A percentile compares a stretch with the other conserved stretches of the same genome.
Conservation (phyloP, 2,329 filamentous ascomycete genomes). For the Penicillium sp. region DNA sequence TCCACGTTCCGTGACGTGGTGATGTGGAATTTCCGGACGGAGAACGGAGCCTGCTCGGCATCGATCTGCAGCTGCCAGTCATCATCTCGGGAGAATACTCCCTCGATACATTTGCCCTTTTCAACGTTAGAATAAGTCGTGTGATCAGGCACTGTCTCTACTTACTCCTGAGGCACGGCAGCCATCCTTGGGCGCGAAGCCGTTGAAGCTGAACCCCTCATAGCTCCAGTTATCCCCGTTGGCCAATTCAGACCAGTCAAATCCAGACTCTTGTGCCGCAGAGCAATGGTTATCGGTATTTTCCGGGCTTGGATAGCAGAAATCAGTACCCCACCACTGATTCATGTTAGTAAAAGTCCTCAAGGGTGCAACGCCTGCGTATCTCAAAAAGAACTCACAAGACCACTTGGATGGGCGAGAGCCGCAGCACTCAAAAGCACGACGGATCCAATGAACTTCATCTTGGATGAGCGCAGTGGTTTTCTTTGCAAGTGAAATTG, state of each 20-base stretch:
- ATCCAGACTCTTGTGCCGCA: conserved; percentile 65
- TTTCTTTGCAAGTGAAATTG: conserved; percentile 2
- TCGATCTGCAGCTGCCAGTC: conserved; percentile 14
- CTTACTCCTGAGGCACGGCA: conserved; percentile 45
- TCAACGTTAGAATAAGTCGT: conserved; percentile 5
- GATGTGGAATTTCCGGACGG: conserved; percentile 71
- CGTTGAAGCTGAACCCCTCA: conserved; percentile 70
- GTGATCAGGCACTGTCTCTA: conserved; percentile 8
- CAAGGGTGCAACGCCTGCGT: neutral
- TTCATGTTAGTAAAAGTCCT: neutral
- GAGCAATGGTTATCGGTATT: conserved; percentile 78
- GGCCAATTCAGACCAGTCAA: conserved; percentile 66
- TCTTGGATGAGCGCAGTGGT: conserved; percentile 7
- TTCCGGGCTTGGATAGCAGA: conserved; percentile 64
- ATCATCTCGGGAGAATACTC: conserved; percentile 58
- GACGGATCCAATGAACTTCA: conserved; percentile 20
- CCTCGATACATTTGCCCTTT: conserved; percentile 62
- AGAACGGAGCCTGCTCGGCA: conserved; percentile 56
- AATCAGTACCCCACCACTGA: conserved; percentile 50
- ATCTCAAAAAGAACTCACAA: conserved; percentile 37
- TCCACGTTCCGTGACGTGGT: conserved; percentile 72
- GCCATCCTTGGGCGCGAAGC: conserved; percentile 66
- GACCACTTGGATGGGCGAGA: conserved; percentile 39
- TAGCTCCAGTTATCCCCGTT: conserved; percentile 64
- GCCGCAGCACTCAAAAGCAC: conserved; percentile 43